Evolutionary conservation across 495 filamentous ascomycete genomes (phyloP).

Genomic region (Trichoderma parareesei): DNA sequence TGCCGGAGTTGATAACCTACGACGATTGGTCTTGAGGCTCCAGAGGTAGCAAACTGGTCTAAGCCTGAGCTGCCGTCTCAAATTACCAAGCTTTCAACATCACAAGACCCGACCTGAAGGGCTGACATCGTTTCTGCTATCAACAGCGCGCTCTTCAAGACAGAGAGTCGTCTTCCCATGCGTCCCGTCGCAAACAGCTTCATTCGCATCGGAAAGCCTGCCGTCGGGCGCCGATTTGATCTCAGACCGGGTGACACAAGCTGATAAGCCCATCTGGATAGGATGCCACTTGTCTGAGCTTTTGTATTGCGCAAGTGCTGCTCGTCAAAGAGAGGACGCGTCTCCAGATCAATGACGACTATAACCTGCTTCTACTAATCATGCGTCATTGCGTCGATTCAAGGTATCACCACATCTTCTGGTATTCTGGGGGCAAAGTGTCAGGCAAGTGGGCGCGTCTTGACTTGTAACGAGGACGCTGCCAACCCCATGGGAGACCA

Average conservation of each 20-base stretch:
- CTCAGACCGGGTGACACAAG: background rate
- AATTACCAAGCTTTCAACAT: no score
- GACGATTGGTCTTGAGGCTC: no score
- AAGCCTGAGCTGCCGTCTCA: no score
- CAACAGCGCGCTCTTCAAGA: background rate
- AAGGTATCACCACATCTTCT: background rate
- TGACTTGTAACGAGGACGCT: background rate
- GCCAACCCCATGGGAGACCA: no score
- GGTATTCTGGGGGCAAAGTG: background rate
- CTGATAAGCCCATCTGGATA: background rate
- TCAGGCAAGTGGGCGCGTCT: background rate
- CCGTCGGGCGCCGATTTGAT: background rate
- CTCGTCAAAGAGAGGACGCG: background rate
- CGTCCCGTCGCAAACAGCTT: background rate
- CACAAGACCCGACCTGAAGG: no score
- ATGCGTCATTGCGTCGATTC: background rate
- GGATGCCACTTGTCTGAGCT: background rate
- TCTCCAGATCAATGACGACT: no score
- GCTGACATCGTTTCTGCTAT: background rate
- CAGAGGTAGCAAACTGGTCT: no score
- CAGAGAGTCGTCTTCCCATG: background rate
- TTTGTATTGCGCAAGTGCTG: background rate
- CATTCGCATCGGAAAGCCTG: background rate
- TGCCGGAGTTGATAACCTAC: no score
- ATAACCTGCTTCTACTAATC: no score